Conservation (phyloP, 2,329 filamentous ascomycete species). For the Trichoderma citrinoviride region DNA sequence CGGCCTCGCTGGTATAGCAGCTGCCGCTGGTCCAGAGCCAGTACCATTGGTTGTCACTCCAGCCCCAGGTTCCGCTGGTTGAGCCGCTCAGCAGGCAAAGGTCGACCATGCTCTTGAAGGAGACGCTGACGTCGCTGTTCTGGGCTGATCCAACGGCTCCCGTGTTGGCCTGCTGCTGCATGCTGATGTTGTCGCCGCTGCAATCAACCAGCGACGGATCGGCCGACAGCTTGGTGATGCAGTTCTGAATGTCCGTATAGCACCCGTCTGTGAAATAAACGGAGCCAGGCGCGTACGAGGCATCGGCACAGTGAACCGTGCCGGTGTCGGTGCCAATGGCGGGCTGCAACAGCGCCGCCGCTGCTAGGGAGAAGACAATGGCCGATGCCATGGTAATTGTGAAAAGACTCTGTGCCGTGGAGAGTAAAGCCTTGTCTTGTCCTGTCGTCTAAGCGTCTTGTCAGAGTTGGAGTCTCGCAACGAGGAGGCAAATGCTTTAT, state of each 20-base stretch:
- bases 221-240: conserved; percentile 14
- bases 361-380: conserved; percentile 2
- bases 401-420: not conserved
- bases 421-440: not conserved
- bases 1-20: not conserved
- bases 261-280: not conserved
- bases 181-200: conserved; percentile 3
- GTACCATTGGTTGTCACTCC: conserved; percentile 14
- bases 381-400: not conserved
- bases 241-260: conserved; percentile 7
- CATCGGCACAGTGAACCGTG: not conserved
- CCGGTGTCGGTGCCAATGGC: not conserved
- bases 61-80: not conserved
- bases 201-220: conserved; percentile 1
- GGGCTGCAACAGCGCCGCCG: not conserved
- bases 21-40: conserved; percentile 1
- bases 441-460: not conserved
- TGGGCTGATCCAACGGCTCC: not conserved
- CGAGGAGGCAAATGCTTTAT: not conserved
- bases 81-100: conserved; percentile 11
- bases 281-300: not conserved
- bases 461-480: not conserved
- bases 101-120: conserved; percentile 7
- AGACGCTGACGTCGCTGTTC: conserved; percentile 7
- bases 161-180: conserved; percentile 19